Conservation (phyloP, 768 basidiomycete genomes). For the Clitopilus passeckerianus region DNA sequence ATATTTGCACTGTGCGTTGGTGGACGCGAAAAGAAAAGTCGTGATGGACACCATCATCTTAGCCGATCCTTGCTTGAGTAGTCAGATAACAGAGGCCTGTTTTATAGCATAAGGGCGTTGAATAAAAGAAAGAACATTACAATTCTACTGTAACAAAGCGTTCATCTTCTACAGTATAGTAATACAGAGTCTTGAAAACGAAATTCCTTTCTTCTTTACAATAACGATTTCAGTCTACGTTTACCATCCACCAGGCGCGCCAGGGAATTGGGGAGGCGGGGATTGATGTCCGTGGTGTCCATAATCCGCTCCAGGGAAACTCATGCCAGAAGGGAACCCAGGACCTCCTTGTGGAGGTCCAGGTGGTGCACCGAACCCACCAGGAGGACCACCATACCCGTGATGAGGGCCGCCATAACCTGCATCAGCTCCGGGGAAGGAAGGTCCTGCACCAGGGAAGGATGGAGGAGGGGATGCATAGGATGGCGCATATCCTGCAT, state of each 20-base stretch:
- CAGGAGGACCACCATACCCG: background rate
- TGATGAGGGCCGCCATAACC: background rate
- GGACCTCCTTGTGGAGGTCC: conserved; percentile 7
- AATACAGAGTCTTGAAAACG: background rate
- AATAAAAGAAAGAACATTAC: background rate
- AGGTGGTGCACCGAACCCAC: background rate
- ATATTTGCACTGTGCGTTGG: background rate
- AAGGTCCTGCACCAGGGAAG: conserved; percentile 25
- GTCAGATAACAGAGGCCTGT: background rate
- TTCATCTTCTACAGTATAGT: background rate
- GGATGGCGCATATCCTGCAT: conserved; percentile 28
- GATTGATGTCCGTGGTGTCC: conserved; percentile 6
- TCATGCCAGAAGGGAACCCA: background rate
- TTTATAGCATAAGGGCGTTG: background rate
- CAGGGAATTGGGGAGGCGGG: conserved; percentile 23
- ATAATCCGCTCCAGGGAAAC: background rate
- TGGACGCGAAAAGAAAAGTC: background rate
- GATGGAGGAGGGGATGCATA: conserved; percentile 18
- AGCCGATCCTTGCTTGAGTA: background rate
- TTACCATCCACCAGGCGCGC: conserved; percentile 8
- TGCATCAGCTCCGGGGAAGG: conserved; percentile 31
- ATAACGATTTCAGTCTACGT: background rate
- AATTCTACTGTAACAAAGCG: no score
- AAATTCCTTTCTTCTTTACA: background rate
- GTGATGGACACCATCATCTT: conserved; percentile 1